phyloP scores from a whole-genome alignment of 2,329 filamentous ascomycete genomes.

The Bipolaris victoriae region DNA sequence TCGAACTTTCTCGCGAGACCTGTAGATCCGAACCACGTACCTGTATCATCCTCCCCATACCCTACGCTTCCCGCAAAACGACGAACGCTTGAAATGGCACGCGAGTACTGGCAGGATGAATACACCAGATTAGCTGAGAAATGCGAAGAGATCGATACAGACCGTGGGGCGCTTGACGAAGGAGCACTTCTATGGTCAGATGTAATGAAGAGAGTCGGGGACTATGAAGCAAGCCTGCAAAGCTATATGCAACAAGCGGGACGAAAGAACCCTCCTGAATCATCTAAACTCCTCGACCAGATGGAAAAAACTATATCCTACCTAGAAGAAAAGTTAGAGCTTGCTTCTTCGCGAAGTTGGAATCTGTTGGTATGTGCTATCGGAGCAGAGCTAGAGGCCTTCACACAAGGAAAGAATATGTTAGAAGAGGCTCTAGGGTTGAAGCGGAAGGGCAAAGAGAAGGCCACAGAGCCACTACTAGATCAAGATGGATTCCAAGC shows the following conservation, averaged over 20 bases:
- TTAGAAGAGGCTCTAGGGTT: slow-evolving; percentile 53
- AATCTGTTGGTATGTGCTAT: slow-evolving; percentile 77
- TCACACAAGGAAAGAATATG: slow-evolving; percentile 65
- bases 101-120: slow-evolving; percentile 72
- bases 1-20: slow-evolving; percentile 64
- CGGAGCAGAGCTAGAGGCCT: slow-evolving; percentile 73
- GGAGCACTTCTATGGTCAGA: slow-evolving; percentile 71
- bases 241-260: slow-evolving; percentile 55
- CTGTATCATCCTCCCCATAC: slow-evolving; percentile 56
- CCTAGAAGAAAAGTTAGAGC: slow-evolving; percentile 61
- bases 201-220: slow-evolving; percentile 63
- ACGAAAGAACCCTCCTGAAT: slow-evolving; percentile 24
- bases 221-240: slow-evolving; percentile 70
- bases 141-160: slow-evolving; percentile 63
- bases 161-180: slow-evolving; percentile 69
- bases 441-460: slow-evolving; percentile 38
- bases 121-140: slow-evolving; percentile 61
- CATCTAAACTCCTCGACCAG: slow-evolving; percentile 41
- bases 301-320: slow-evolving; percentile 64
- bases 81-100: slow-evolving; percentile 73
- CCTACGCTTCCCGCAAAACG: slow-evolving; percentile 66
- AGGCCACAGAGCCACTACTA: slow-evolving; percentile 28
- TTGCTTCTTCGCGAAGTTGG: slow-evolving; percentile 70
- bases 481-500: slow-evolving; percentile 25
- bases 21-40: slow-evolving; percentile 48